Conservation (phyloP, 169 alveolate genomes). For the Plasmodium coatneyi region DNA sequence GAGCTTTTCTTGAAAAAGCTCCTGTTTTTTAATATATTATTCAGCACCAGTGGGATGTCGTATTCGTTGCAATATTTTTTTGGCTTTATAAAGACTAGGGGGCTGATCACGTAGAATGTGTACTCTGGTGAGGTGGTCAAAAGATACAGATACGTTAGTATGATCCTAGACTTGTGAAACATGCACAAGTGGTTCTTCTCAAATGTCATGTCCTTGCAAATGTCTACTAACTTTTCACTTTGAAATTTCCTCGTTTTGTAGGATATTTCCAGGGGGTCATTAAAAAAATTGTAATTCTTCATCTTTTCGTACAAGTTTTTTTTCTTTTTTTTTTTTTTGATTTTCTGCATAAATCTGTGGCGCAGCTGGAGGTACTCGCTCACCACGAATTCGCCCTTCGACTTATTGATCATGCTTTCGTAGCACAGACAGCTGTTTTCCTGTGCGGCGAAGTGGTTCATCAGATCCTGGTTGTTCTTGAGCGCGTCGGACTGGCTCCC, state of each 20-base stretch:
- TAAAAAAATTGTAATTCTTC: constrained; percentile 70
- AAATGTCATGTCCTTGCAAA: constrained; percentile 65
- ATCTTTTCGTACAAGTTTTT: constrained; percentile 33
- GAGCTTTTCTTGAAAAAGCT: constrained; percentile 58
- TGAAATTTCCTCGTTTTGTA: constrained; percentile 37
- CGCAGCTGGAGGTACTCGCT: constrained; percentile 56
- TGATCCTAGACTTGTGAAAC: constrained; percentile 60
- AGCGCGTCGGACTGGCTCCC: background rate
- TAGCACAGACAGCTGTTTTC: constrained; percentile 41
- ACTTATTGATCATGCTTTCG: constrained; percentile 34
- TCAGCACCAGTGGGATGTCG: constrained; percentile 68
- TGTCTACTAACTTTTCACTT: constrained; percentile 45
- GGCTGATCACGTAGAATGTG: constrained; percentile 60
- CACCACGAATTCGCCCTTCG: constrained; percentile 63
- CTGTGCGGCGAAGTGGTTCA: constrained; percentile 17
- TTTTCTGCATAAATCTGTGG: constrained; percentile 29
- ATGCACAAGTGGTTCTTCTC: constrained; percentile 42
- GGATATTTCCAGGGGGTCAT: constrained; percentile 74
- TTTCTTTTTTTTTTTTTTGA: constrained; percentile 38
- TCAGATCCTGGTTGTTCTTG: constrained; percentile 23
- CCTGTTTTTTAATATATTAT: constrained; percentile 69
- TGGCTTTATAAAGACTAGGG: constrained; percentile 65
- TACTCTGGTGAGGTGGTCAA: constrained; percentile 56
- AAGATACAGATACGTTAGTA: constrained; percentile 57
- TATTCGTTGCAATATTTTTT: constrained; percentile 55